Conservation (phyloP, 2,329 filamentous ascomycete species). For the Aspergillus ustus region DNA sequence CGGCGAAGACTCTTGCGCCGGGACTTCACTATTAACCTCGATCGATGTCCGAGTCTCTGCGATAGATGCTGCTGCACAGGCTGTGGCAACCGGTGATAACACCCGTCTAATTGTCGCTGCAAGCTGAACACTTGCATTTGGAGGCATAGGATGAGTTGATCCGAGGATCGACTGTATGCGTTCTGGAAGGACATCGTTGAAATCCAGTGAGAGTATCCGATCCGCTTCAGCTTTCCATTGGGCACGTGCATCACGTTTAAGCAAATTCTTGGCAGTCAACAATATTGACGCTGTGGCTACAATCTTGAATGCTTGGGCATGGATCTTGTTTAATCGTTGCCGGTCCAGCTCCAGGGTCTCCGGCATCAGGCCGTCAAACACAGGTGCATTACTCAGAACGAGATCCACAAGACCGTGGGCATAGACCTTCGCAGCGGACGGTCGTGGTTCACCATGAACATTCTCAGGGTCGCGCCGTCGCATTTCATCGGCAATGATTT, state of each 20-base stretch:
- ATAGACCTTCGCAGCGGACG: slow-evolving; percentile 54
- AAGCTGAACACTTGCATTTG: slow-evolving; percentile 50
- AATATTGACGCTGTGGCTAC: slow-evolving; percentile 66
- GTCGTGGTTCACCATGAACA: slow-evolving; percentile 39
- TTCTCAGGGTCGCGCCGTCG: slow-evolving; percentile 51
- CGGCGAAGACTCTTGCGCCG: slow-evolving; percentile 58
- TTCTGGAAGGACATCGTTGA: slow-evolving; percentile 45
- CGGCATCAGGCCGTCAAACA: slow-evolving; percentile 59
- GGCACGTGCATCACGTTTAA: slow-evolving; percentile 66
- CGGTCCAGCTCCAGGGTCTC: slow-evolving; percentile 65
- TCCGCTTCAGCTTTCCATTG: slow-evolving; percentile 67
- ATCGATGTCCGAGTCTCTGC: slow-evolving; percentile 29
- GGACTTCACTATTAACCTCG: slow-evolving; percentile 51
- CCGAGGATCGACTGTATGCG: slow-evolving; percentile 53
- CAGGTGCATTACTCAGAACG: slow-evolving; percentile 57
- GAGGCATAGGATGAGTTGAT: slow-evolving; percentile 54
- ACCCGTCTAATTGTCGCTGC: slow-evolving; percentile 56
- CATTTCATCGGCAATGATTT: slow-evolving; percentile 53
- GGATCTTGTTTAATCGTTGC: slow-evolving; percentile 57
- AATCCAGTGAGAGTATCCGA: slow-evolving; percentile 59
- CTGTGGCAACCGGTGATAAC: slow-evolving; percentile 57
- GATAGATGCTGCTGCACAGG: slow-evolving; percentile 35
- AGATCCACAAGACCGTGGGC: slow-evolving; percentile 64
- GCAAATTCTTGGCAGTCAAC: slow-evolving; percentile 67
- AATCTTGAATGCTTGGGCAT: slow-evolving; percentile 60